Evolutionary conservation across 2,329 filamentous ascomycete genomes (phyloP).

Genomic region (Fusarium lyarnte): DNA sequence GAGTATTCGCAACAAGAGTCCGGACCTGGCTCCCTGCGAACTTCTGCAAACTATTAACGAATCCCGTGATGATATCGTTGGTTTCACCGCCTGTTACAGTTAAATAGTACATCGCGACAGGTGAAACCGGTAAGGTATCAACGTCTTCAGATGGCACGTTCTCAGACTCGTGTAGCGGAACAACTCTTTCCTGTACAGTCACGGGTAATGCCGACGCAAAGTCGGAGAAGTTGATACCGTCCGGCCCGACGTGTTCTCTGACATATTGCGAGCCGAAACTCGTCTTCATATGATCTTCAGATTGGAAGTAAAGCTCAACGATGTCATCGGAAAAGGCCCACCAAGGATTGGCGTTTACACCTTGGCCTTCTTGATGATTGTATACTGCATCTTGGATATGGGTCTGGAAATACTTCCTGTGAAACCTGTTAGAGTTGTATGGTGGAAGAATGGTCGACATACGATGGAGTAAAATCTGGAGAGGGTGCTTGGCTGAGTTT

Average conservation of each 20-base stretch:
- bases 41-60: background rate
- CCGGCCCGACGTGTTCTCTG: background rate
- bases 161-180: background rate
- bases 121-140: background rate
- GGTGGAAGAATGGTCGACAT: fast-evolving
- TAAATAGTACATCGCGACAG: background rate
- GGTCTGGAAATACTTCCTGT: background rate
- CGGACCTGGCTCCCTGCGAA: background rate
- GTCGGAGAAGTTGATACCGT: background rate
- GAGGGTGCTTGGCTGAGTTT: background rate
- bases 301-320: background rate
- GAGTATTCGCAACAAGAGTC: background rate
- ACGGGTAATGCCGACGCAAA: background rate
- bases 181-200: background rate
- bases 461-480: background rate
- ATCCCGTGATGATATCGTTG: background rate
- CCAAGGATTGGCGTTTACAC: background rate
- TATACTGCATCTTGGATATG: background rate
- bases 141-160: background rate
- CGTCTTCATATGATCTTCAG: background rate
- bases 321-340: background rate
- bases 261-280: background rate
- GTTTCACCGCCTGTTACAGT: too few relatives aligned
- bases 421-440: background rate
- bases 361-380: background rate